Conservation (phyloP, 2,329 filamentous ascomycete genomes). For the Chaetomium sp. region DNA sequence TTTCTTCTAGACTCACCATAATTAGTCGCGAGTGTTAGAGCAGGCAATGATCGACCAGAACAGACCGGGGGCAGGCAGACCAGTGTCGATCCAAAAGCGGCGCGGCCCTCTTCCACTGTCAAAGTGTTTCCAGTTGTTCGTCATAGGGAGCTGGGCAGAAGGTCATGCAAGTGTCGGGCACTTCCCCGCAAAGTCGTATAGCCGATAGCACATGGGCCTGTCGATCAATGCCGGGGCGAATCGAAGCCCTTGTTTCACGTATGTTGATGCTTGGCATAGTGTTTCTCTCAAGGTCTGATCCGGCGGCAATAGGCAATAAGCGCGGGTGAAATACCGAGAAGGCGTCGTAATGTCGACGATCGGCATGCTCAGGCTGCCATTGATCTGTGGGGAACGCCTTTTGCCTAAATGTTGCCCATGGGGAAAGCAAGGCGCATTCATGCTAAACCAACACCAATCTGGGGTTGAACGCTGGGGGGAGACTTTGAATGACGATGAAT, state of each 20-base stretch:
- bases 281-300: constrained; percentile 9
- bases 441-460: constrained; percentile 37
- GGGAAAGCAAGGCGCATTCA: constrained; percentile 30
- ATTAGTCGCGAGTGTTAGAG: background rate
- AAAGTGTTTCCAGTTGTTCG: background rate
- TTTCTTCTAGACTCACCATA: background rate
- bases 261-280: constrained; percentile 23
- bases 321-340: constrained; percentile 23
- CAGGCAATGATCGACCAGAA: background rate
- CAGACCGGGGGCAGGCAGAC: background rate
- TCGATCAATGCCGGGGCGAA: constrained; percentile 14
- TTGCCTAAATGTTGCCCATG: constrained; percentile 25
- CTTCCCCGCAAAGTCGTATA: constrained; percentile 22
- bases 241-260: constrained; percentile 18
- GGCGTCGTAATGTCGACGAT: constrained; percentile 12
- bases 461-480: background rate
- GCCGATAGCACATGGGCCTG: constrained; percentile 16
- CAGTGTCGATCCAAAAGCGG: background rate
- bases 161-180: background rate
- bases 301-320: constrained; percentile 23
- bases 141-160: background rate
- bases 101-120: background rate
- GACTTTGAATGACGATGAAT: background rate
- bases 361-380: constrained; percentile 12
- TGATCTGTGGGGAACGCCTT: constrained; percentile 25